Evolutionary conservation across 306 rosid species (phyloP), one percentile per base, ranked within the genome.

Genomic region (Cucurbita maxima): DNA sequence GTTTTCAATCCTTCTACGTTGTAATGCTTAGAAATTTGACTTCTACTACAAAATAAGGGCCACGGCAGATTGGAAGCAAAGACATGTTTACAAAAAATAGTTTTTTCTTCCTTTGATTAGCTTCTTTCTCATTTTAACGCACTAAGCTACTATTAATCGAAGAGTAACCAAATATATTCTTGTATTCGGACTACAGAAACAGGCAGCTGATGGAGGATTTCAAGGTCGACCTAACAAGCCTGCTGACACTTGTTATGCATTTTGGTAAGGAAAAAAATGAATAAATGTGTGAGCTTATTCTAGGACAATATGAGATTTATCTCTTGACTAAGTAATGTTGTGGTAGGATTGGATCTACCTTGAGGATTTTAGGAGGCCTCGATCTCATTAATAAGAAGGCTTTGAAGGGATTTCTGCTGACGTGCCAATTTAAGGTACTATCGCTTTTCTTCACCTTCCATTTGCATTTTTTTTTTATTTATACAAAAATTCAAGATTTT

Each of bases 181-280:
- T 76, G 34, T 57, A 80, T 59, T 51, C 50, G 77, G 69, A 48
- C 72, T 79, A 74, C 85, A 94, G 97, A 84, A 92, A 78, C 97
- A 89, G 78, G 92, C 84, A 44, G 73, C 71, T 22, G 88, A 94
- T 81, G 99, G 99, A 78, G 97, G 97, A 72, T 85, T 91, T 81
- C 99, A 94, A 77, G 99, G 99, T 78, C 83, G 99, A 81, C 86
- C 90, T 48, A 94, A 94, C 87, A 94, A 94, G 87, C 16, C 84
- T 57, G 87, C 89, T 15, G 97, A 91, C 75, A 85, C 96, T 10
- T 94, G 99, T 75, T 94, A 94, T 76, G 97, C 99, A 72, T 94
- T 91, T 80, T 94, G 99, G 99, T 91, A 74, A 75, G 95, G 44
- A 50, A 59, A 69, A 45, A 68, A 30, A 30, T 30, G 34, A 30